Evolutionary conservation across 2,329 filamentous ascomycete genomes (phyloP).

Genomic region (Cladosporium austrohemisphaericum): DNA sequence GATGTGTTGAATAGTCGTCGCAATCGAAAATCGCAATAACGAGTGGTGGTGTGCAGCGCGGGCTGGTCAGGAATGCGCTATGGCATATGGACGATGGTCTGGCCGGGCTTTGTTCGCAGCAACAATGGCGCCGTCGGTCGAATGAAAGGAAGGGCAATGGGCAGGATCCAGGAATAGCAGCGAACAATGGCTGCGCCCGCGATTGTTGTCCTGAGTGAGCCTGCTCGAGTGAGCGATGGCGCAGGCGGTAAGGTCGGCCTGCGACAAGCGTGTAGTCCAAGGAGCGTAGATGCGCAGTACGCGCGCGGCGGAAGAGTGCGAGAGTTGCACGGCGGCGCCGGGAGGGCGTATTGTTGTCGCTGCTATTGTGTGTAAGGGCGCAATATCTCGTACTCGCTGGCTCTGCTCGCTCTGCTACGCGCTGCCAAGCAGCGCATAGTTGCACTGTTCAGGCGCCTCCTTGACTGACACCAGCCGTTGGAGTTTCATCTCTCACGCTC

Average conservation of each 20-base stretch:
- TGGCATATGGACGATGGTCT: slow-evolving; percentile 4
- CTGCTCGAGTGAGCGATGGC: not conserved
- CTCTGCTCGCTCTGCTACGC: too few relatives aligned
- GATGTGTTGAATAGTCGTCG: not conserved
- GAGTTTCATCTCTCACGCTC: too few relatives aligned
- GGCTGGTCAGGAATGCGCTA: slow-evolving; percentile 15
- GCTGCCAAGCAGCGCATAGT: too few relatives aligned
- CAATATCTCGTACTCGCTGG: slow-evolving; percentile 5
- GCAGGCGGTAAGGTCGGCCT: slow-evolving; percentile 2
- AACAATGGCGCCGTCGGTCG: slow-evolving; percentile 10
- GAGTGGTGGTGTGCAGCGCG: slow-evolving; percentile 3
- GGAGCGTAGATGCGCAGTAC: slow-evolving; percentile 6
- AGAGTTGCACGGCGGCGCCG: not conserved
- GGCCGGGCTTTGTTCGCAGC: slow-evolving; percentile 9
- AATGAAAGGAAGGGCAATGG: not conserved
- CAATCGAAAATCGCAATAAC: not conserved
- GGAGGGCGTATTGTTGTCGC: slow-evolving; percentile 3
- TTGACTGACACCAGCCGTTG: too few relatives aligned
- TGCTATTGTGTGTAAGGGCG: not conserved
- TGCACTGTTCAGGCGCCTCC: too few relatives aligned
- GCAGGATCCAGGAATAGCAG: slow-evolving; percentile 7
- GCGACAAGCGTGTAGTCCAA: slow-evolving; percentile 6
- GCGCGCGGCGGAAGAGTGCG: slow-evolving; percentile 9
- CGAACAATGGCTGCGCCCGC: not conserved
- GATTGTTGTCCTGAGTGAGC: slow-evolving; percentile 5